A percentile compares a stretch with the other conserved stretches of the same genome.
phyloP scores from a whole-genome alignment of 495 filamentous ascomycete genomes.

The Lepraria neglecta region DNA sequence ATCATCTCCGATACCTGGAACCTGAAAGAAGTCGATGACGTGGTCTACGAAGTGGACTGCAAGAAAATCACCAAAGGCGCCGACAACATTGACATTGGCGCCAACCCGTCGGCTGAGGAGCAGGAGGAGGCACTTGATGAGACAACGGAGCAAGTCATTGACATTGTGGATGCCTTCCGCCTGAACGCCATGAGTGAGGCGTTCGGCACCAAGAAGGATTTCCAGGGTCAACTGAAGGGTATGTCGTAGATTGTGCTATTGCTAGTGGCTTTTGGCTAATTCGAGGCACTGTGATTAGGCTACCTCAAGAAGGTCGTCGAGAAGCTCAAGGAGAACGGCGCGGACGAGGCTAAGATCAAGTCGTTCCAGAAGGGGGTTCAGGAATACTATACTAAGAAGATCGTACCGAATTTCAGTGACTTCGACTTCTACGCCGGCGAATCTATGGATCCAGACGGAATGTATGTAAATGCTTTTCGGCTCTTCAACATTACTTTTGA shows the following conservation, averaged over 20 bases:
- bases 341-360: conserved; percentile 57
- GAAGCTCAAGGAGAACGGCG: conserved; percentile 55
- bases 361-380: conserved; percentile 69
- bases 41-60: conserved; percentile 85
- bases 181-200: conserved; percentile 60
- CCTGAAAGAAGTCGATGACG: conserved; percentile 64
- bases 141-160: conserved; percentile 63
- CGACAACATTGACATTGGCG: conserved; percentile 70
- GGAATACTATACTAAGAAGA: conserved; percentile 68
- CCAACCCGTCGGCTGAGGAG: conserved; percentile 94
- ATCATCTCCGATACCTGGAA: conserved; percentile 91
- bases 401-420: conserved; percentile 81
- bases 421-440: conserved; percentile 90
- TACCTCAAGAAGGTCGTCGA: conserved; percentile 87
- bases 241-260: conserved; percentile 27
- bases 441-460: conserved; percentile 85
- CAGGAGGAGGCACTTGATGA: conserved; percentile 60
- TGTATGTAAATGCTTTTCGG: conserved; percentile 45
- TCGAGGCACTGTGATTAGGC: conserved; percentile 37
- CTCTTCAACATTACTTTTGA: background rate
- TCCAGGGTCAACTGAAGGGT: conserved; percentile 77
- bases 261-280: background rate
- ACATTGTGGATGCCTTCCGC: conserved; percentile 89
- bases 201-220: conserved; percentile 52
- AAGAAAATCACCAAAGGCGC: conserved; percentile 75